Evolutionary conservation across 352 stramenopile species (phyloP).

Genomic region (Phytophthora crassamura): DNA sequence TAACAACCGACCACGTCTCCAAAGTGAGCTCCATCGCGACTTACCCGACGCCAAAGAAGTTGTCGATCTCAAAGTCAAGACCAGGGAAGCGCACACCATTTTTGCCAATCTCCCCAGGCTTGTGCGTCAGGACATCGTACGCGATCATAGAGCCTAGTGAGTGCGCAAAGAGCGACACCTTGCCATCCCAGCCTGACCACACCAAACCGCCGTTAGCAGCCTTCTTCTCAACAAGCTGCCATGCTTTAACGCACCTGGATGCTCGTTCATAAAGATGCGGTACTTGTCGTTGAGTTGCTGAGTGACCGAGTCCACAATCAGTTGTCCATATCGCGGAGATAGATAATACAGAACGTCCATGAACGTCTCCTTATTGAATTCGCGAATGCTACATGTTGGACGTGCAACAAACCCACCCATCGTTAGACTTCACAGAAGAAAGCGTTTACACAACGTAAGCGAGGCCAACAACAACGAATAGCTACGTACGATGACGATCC

Average conservation of each 20-base stretch:
- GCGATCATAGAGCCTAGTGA: conserved; percentile 92
- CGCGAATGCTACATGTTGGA: conserved; percentile 66
- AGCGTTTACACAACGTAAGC: no score
- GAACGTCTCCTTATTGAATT: conserved; percentile 95
- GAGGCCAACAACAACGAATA: background rate
- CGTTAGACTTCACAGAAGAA: no score
- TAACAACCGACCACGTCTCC: no score
- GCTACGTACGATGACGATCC: conserved; percentile 65
- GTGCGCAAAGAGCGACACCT: conserved; percentile 91
- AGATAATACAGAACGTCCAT: conserved; percentile 96
- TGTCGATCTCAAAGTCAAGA: conserved; percentile 88
- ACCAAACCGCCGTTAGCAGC: background rate
- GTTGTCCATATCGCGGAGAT: conserved; percentile 89
- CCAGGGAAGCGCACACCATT: conserved; percentile 82
- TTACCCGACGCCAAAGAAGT: conserved; percentile 87
- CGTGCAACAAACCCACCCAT: conserved; percentile 1
- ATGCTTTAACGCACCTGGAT: conserved; percentile 55
- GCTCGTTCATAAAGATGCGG: conserved; percentile 88
- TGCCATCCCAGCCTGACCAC: conserved; percentile 76
- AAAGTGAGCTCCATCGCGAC: background rate
- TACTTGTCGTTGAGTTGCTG: conserved; percentile 92
- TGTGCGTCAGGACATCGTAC: conserved; percentile 92
- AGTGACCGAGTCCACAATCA: conserved; percentile 92
- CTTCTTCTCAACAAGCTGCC: background rate
- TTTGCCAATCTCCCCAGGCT: conserved; percentile 55